Percentiles rank a stretch among this genome's conserved stretches.
phyloP scores from a whole-genome alignment of 805 yeast species.

The Suhomyces pyralidae region DNA sequence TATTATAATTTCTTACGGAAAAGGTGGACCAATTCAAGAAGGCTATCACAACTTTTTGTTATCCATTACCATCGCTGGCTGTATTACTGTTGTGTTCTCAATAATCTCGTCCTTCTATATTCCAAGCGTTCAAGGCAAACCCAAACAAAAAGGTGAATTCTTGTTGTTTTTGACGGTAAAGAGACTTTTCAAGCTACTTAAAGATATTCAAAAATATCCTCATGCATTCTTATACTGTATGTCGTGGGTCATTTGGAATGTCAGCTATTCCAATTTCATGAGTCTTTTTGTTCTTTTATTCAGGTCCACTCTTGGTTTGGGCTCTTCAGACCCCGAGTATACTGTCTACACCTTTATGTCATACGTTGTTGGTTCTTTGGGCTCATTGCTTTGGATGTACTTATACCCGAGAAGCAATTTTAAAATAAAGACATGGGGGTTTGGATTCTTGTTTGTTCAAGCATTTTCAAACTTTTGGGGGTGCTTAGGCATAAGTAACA shows the following conservation, averaged over 20 bases:
- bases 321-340: conserved; percentile 35
- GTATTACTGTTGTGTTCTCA: conserved; percentile 27
- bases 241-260: conserved; percentile 45
- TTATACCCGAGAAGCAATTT: conserved; percentile 23
- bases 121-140: conserved; percentile 29
- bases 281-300: conserved; percentile 34
- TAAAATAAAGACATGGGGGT: conserved; percentile 36
- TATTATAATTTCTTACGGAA: conserved; percentile 30
- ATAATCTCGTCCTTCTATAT: conserved; percentile 23
- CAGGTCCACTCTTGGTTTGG: conserved; percentile 39
- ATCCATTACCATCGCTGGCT: conserved; percentile 40
- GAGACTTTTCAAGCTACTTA: conserved; percentile 21
- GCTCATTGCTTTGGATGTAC: conserved; percentile 38
- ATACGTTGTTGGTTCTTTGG: conserved; percentile 30
- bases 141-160: conserved; percentile 21
- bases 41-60: conserved; percentile 34
- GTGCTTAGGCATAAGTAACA: conserved; percentile 28
- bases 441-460: conserved; percentile 27
- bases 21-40: conserved; percentile 19
- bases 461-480: conserved; percentile 39
- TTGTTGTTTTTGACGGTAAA: conserved; percentile 24
- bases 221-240: conserved; percentile 34
- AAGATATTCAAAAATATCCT: conserved; percentile 25
- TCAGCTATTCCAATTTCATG: conserved; percentile 32
- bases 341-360: conserved; percentile 39